Evolutionary conservation across 106 monocot species (phyloP).

Genomic region (Apostasia shenzhenica): DNA sequence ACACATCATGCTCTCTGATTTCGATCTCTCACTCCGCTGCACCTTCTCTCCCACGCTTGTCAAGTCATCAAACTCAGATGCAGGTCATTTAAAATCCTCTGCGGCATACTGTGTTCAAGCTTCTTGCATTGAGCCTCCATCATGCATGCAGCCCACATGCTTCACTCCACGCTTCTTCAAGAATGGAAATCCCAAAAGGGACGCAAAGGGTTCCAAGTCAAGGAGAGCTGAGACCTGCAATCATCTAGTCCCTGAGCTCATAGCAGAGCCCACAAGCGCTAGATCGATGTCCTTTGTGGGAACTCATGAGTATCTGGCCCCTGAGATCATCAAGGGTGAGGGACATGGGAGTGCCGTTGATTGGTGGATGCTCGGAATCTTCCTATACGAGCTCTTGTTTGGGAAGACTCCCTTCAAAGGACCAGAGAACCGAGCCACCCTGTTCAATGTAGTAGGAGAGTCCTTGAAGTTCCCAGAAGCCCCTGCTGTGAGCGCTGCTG

Average conservation of each 20-base stretch:
- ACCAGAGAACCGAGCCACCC: background rate
- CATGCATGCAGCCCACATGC: constrained; percentile 2
- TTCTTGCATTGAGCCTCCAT: constrained; percentile 1
- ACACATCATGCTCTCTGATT: constrained; percentile 7
- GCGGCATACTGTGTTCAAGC: background rate
- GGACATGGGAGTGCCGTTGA: constrained; percentile 4
- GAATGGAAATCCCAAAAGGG: background rate
- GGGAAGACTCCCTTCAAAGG: constrained; percentile 5
- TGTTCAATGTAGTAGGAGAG: background rate
- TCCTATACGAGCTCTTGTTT: constrained; percentile 1
- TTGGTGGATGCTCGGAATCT: constrained; percentile 3
- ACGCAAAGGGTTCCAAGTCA: too few species aligned
- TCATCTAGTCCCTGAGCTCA: background rate
- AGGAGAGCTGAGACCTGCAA: background rate
- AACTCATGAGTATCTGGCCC: constrained; percentile 2
- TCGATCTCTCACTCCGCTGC: constrained; percentile 5
- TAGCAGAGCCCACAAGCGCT: constrained; percentile 1
- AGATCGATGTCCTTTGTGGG: constrained; percentile 5
- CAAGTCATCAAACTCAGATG: background rate
- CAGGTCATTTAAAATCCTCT: background rate
- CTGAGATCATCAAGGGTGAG: constrained; percentile 5
- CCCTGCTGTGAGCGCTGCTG: background rate
- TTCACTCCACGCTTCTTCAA: background rate
- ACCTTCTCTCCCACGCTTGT: constrained; percentile 7
- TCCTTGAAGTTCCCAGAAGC: background rate